A percentile compares a stretch with the other conserved stretches of the same genome.
Conservation (phyloP, 1,284 basidiomycete genomes). For the Coriolopsis trogii region DNA sequence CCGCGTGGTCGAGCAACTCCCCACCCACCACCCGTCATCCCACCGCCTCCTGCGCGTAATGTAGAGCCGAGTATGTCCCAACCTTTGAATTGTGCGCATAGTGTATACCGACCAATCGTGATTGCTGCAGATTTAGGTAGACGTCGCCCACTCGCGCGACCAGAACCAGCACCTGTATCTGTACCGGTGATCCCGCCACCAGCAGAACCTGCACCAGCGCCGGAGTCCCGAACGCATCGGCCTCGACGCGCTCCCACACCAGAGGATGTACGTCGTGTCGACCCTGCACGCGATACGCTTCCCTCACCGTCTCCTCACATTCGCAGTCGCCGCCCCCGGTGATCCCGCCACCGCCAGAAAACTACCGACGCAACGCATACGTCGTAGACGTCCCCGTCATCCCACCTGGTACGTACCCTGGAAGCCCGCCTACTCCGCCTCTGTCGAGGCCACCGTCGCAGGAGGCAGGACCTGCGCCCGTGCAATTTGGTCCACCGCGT, state of each 20-base stretch:
- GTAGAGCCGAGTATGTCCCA: too few relatives aligned
- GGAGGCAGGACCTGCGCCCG: background rate
- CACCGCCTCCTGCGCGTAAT: too few relatives aligned
- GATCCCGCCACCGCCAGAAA: background rate
- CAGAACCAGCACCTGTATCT: too few relatives aligned
- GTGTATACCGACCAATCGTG: background rate
- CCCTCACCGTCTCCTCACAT: background rate
- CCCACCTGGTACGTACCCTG: background rate
- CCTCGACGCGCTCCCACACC: background rate
- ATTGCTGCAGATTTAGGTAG: background rate
- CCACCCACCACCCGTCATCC: too few relatives aligned
- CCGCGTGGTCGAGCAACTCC: too few relatives aligned
- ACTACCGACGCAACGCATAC: too few relatives aligned
- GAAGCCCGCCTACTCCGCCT: background rate
- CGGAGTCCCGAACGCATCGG: background rate
- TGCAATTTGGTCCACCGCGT: background rate
- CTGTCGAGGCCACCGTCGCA: slow-evolving; percentile 1
- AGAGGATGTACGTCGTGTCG: background rate
- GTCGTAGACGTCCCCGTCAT: background rate
- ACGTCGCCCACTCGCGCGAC: background rate
- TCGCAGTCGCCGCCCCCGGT: background rate
- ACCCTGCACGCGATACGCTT: background rate
- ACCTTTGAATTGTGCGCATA: too few relatives aligned
- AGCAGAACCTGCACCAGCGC: background rate
- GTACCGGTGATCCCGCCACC: too few relatives aligned